These are phyloP conservation scores for Xylaria telfairii DNA, from an alignment of 495 filamentous ascomycete species.

Conservation along the genomic window DNA sequence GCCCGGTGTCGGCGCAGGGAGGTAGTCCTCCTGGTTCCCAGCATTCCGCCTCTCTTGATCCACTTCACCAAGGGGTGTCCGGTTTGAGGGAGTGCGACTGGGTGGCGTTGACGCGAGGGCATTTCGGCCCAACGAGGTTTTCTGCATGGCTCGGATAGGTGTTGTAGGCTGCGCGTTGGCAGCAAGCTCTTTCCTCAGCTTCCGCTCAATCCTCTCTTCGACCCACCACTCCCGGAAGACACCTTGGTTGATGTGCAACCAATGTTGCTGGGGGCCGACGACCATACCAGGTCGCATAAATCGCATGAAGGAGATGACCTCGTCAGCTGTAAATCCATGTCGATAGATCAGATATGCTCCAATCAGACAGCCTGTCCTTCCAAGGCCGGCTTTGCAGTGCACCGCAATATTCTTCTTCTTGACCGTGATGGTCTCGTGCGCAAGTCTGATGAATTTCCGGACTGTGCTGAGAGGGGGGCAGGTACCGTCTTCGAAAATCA, in stretches of 20 bases:
- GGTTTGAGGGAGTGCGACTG: slow-evolving; percentile 72
- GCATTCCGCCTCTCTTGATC: slow-evolving; percentile 74
- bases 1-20: slow-evolving; percentile 94
- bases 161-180: slow-evolving; percentile 68
- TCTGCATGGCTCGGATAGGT: slow-evolving; percentile 77
- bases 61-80: slow-evolving; percentile 88
- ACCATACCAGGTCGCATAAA: slow-evolving; percentile 99
- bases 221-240: slow-evolving; percentile 98
- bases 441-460: slow-evolving; percentile 89
- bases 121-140: slow-evolving; percentile 52
- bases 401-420: slow-evolving; percentile 91
- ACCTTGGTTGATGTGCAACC: slow-evolving; percentile 96
- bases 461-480: slow-evolving; percentile 88
- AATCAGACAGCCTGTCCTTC: slow-evolving; percentile 95
- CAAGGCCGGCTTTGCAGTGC: slow-evolving; percentile 96
- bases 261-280: slow-evolving; percentile 98
- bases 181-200: slow-evolving; percentile 53
- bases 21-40: slow-evolving; percentile 74
- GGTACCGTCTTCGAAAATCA: slow-evolving; percentile 99
- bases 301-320: slow-evolving; percentile 98
- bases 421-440: slow-evolving; percentile 89
- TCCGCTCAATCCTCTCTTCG: slow-evolving; percentile 79
- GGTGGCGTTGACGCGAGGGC: slow-evolving; percentile 81
- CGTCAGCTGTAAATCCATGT: slow-evolving; percentile 97
- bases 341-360: slow-evolving; percentile 97